These are phyloP conservation scores for Russula griseocarnosa DNA, from an alignment of 768 basidiomycete species.

Conservation along the genomic window DNA sequence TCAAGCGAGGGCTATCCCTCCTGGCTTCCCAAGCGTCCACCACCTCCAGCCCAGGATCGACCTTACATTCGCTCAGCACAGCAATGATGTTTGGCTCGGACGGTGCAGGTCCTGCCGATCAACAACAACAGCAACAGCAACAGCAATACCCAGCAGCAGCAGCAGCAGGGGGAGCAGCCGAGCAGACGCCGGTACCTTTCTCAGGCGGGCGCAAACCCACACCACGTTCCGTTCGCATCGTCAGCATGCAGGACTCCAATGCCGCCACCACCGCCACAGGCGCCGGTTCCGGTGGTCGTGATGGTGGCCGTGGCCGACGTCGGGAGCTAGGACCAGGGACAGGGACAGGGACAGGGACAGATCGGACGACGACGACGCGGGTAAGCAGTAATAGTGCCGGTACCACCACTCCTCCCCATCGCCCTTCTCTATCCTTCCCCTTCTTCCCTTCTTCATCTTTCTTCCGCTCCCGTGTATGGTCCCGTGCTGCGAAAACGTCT, in stretches of 20 bases:
- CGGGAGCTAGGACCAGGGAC: no score
- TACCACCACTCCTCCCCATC: slow-evolving; percentile 12
- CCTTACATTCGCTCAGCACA: slow-evolving; percentile 56
- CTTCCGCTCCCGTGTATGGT: slow-evolving; percentile 51
- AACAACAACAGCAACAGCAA: no score
- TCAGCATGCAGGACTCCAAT: slow-evolving; percentile 53
- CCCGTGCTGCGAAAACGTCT: slow-evolving; percentile 47
- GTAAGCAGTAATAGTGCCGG: slow-evolving; percentile 37
- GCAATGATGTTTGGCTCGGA: slow-evolving; percentile 32
- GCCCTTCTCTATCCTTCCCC: no score
- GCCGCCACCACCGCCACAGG: not conserved
- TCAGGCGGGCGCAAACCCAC: slow-evolving; percentile 71
- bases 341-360: slow-evolving; percentile 43
- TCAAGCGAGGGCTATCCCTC: slow-evolving; percentile 67
- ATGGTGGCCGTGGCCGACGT: no score
- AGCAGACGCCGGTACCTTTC: slow-evolving; percentile 33
- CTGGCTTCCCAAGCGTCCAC: slow-evolving; percentile 78
- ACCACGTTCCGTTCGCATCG: slow-evolving; percentile 77
- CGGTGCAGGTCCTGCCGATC: not conserved
- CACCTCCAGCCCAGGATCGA: slow-evolving; percentile 73
- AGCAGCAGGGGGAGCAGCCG: not conserved
- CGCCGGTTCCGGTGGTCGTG: not conserved
- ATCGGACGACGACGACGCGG: slow-evolving; percentile 49
- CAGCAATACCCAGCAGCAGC: no score
- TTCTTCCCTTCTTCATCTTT: slow-evolving; percentile 14